Conservation (phyloP, 345 rosid genomes). For the Gossypioides kirkii region DNA sequence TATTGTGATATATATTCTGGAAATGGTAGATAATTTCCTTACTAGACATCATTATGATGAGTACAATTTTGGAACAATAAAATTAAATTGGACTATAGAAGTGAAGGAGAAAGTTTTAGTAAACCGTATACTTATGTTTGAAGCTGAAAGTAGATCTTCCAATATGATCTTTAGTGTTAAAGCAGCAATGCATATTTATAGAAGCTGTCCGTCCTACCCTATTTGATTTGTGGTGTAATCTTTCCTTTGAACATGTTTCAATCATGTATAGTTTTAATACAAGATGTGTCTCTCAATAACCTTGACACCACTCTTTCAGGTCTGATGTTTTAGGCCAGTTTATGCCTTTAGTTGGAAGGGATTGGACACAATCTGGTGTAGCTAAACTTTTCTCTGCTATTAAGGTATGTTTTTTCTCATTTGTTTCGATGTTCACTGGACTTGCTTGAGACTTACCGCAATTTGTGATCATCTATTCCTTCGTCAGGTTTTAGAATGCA, state of each 20-base stretch:
- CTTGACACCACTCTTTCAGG: slow-evolving; percentile 42
- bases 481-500: background rate
- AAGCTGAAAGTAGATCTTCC: background rate
- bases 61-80: background rate
- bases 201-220: background rate
- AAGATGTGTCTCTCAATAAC: slow-evolving; percentile 5
- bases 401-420: slow-evolving; percentile 41
- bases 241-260: background rate
- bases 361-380: slow-evolving; percentile 97
- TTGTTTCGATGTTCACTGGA: background rate
- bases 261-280: background rate
- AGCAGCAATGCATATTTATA: slow-evolving; percentile 1
- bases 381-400: slow-evolving; percentile 88
- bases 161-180: background rate
- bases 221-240: background rate
- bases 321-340: slow-evolving; percentile 95
- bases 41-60: background rate
- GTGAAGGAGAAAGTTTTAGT: background rate
- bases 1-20: background rate
- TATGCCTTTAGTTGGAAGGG: slow-evolving; percentile 96
- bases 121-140: background rate
- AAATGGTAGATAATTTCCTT: slow-evolving; percentile 6
- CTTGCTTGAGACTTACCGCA: background rate
- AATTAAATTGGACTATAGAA: background rate
- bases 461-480: background rate